phyloP scores from a whole-genome alignment of 257 asterid species.

The Coffea canephora region DNA sequence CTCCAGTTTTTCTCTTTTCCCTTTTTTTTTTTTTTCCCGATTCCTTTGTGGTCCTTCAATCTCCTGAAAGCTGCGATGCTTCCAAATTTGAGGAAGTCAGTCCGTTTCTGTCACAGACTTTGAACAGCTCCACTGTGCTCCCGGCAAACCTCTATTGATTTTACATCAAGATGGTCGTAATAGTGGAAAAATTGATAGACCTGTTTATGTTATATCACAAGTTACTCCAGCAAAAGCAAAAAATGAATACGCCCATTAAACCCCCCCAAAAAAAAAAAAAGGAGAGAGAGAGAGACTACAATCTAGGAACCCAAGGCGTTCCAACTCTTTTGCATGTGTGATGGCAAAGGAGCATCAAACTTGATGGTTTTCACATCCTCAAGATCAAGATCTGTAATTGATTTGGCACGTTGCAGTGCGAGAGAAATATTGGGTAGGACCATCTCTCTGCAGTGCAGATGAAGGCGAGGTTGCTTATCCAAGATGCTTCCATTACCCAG shows the following conservation, averaged over 20 bases:
- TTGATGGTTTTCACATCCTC: slow-evolving; percentile 35
- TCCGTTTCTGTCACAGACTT: not conserved
- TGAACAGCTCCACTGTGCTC: not conserved
- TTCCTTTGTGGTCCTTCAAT: slow-evolving; percentile 64
- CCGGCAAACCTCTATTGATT: not conserved
- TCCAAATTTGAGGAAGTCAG: not conserved
- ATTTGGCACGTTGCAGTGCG: slow-evolving; percentile 37
- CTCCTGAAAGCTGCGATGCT: slow-evolving; percentile 65
- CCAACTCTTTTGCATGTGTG: slow-evolving; percentile 89
- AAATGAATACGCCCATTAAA: not conserved
- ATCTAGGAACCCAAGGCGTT: slow-evolving; percentile 36
- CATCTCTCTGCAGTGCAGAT: slow-evolving; percentile 90
- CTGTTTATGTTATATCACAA: too few species aligned
- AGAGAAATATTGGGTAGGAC: slow-evolving; percentile 61
- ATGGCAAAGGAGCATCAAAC: slow-evolving; percentile 64
- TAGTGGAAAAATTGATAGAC: too few species aligned
- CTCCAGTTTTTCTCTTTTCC: too few species aligned
- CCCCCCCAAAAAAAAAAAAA: too few species aligned
- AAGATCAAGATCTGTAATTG: slow-evolving; percentile 31
- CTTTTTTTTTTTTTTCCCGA: too few species aligned
- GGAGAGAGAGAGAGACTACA: not conserved
- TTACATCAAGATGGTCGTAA: too few species aligned
- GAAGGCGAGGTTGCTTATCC: slow-evolving; percentile 65
- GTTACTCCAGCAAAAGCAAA: too few species aligned
- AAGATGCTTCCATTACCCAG: slow-evolving; percentile 60